These are phyloP conservation scores for Nannochloris sp. DNA, from an alignment of 139 green algal genomes.

Conservation along the genomic window DNA sequence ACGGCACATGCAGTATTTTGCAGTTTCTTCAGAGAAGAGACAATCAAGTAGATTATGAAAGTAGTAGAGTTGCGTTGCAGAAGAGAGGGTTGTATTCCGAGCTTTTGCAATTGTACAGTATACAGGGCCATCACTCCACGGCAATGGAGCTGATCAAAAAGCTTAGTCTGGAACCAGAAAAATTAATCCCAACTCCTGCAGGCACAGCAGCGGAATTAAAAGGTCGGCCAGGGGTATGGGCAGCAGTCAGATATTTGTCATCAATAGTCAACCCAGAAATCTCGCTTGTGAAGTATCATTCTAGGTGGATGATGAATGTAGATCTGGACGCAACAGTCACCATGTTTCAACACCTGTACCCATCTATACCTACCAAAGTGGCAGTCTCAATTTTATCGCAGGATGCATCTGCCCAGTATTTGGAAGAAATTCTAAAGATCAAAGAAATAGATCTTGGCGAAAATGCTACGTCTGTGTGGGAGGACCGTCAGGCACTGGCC, in stretches of 20 bases:
- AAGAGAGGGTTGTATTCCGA: conserved; percentile 63
- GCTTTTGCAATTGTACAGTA: conserved; percentile 71
- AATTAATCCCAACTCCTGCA: conserved; percentile 18
- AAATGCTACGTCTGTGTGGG: too few relatives aligned
- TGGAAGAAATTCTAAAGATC: too few relatives aligned
- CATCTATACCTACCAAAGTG: conserved; percentile 40
- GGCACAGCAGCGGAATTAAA: conserved; percentile 49
- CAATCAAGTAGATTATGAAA: conserved; percentile 58
- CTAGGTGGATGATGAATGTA: conserved; percentile 63
- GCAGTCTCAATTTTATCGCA: conserved; percentile 53
- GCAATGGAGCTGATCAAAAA: conserved; percentile 60
- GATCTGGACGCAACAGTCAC: conserved; percentile 75
- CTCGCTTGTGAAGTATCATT: conserved; percentile 37
- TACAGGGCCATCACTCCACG: conserved; percentile 26
- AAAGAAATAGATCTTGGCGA: too few relatives aligned
- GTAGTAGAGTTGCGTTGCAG: conserved; percentile 33
- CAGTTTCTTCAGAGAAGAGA: conserved; percentile 49
- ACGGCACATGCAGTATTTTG: conserved; percentile 53
- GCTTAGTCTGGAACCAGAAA: conserved; percentile 41
- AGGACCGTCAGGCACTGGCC: too few relatives aligned
- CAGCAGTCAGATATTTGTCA: conserved; percentile 64
- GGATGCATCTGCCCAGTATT: neutral
- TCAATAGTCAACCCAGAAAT: conserved; percentile 18
- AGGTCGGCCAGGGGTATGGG: conserved; percentile 76
- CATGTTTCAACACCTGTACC: conserved; percentile 56